Percentiles rank a stretch among this genome's conserved stretches.
Conservation (phyloP, 2,329 filamentous ascomycete genomes). For the Phaeosphaeria sp. region DNA sequence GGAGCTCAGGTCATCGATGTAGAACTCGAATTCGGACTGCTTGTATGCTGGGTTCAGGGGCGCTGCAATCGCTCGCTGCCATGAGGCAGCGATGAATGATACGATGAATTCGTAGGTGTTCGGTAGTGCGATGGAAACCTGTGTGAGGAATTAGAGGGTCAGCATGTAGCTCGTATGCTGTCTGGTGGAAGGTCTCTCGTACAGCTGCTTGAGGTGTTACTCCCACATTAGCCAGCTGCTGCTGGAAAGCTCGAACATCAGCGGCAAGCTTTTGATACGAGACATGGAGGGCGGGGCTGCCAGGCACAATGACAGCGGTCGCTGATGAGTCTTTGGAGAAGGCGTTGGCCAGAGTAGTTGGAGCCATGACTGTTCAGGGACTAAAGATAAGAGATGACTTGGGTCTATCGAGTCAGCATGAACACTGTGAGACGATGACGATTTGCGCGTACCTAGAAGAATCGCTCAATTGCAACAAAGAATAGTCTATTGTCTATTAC, state of each 20-base stretch:
- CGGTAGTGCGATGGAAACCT: slow-evolving; percentile 76
- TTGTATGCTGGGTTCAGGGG: slow-evolving; percentile 90
- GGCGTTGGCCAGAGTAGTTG: slow-evolving; percentile 65
- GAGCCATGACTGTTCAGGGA: slow-evolving; percentile 50
- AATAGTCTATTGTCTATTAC: slow-evolving; percentile 10
- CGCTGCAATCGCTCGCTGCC: slow-evolving; percentile 82
- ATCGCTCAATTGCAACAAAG: slow-evolving; percentile 10
- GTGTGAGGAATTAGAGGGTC: neutral
- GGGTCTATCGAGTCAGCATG: slow-evolving; percentile 5
- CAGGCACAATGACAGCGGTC: slow-evolving; percentile 76
- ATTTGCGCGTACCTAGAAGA: neutral
- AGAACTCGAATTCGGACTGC: slow-evolving; percentile 89
- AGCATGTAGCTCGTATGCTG: neutral
- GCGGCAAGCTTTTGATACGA: slow-evolving; percentile 71
- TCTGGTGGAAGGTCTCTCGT: neutral
- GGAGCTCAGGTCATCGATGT: slow-evolving; percentile 85
- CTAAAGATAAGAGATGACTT: slow-evolving; percentile 17
- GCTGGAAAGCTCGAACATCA: slow-evolving; percentile 75
- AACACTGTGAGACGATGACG: neutral
- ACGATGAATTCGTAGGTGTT: slow-evolving; percentile 91
- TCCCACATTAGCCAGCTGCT: slow-evolving; percentile 77
- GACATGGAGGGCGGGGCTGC: slow-evolving; percentile 68
- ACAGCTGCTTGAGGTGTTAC: slow-evolving; percentile 70
- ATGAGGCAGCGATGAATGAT: slow-evolving; percentile 83
- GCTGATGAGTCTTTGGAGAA: slow-evolving; percentile 60